Base-by-base conservation (phyloP, 2,329 filamentous ascomycete genomes). In the Akanthomyces dipterigenus region DNA sequence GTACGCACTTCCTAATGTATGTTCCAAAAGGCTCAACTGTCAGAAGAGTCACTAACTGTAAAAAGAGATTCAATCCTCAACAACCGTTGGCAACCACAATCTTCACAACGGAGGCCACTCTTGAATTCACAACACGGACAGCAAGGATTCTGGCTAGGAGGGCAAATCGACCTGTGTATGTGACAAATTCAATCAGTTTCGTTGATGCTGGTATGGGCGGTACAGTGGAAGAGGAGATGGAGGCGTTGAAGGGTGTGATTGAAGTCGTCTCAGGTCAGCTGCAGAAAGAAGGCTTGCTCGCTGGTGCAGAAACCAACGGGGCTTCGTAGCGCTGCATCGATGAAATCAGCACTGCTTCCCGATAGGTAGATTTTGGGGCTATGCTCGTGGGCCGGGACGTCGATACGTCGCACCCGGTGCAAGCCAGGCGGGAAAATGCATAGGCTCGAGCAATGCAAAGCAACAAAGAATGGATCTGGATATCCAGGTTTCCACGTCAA, bases 191-290 rank as follows among this genome's bases (percentile, higher is more conserved):
- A 38, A 86, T 96, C 68, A 91, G 88, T 66, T 86, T 97, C 65
- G 83, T 84, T 16, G 85, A 81, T 68, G 82, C 87, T 6, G 89
- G 88, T 2, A 83, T 92, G 68, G 91, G 91, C 11, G 89, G 91
- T 22, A 89, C 86, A 0, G 85, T 93, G 7, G 93, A 97, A 71
- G 95, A 98, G 78, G 93, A 98, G 77, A 93, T 97, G 86, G 91
- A 93, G 70, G 91, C 89, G 0, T 88, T 97, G 68, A 86, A 84
- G 69, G 83, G 82, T 65, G 85, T 96, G 45, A 86, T 93, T 36
- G 83, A 89, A 62, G 84, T 89, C 51, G 82, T 93, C 22, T 65
- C 74, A 7, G 68, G 64, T 16, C 69, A 66, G 60, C 68, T 76
- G 14, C 65, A 66, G 51, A 57, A 65, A 18, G 60, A 66, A 1